Percentiles rank a stretch among this genome's conserved stretches.
These are phyloP conservation scores for Candida ipomoeae DNA, from an alignment of 805 yeast genomes.

Conservation along the genomic window DNA sequence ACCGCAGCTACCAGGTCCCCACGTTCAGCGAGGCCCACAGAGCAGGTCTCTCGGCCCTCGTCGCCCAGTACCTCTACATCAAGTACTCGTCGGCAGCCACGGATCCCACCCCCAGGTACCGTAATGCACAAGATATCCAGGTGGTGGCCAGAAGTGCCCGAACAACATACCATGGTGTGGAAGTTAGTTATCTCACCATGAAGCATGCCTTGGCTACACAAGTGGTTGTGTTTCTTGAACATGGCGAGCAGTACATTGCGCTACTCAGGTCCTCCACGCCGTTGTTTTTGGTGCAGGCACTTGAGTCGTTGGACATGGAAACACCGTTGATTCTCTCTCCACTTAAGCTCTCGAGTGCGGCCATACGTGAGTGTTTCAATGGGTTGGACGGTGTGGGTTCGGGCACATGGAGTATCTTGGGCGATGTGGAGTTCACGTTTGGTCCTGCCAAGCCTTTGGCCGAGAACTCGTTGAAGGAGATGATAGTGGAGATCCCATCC, in stretches of 20 bases:
- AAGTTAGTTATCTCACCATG: constrained; percentile 5
- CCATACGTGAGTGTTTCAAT: constrained; percentile 3
- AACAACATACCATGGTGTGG: neutral
- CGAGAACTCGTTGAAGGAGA: constrained; percentile 9
- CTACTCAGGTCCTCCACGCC: constrained; percentile 8
- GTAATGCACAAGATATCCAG: constrained; percentile 7
- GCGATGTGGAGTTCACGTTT: constrained; percentile 11
- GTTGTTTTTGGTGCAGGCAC: constrained; percentile 8
- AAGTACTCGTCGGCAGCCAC: constrained; percentile 8
- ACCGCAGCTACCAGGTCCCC: constrained; percentile 8
- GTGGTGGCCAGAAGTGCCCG: constrained; percentile 3
- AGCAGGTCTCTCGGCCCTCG: constrained; percentile 1
- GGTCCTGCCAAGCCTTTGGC: constrained; percentile 7
- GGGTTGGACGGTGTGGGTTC: neutral
- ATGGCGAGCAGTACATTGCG: constrained; percentile 1
- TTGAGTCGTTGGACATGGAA: constrained; percentile 11
- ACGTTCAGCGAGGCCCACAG: constrained; percentile 4
- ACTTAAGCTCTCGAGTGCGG: neutral
- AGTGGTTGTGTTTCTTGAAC: constrained; percentile 7
- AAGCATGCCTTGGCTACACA: constrained; percentile 5
- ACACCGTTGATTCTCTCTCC: constrained; percentile 8
- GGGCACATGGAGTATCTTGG: constrained; percentile 3
- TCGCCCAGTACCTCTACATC: constrained; percentile 11
- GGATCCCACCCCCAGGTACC: constrained; percentile 11
- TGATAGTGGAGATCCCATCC: constrained; percentile 7